Evolutionary conservation across 805 yeast genomes (phyloP).

Genomic region (Ogataea neopini): DNA sequence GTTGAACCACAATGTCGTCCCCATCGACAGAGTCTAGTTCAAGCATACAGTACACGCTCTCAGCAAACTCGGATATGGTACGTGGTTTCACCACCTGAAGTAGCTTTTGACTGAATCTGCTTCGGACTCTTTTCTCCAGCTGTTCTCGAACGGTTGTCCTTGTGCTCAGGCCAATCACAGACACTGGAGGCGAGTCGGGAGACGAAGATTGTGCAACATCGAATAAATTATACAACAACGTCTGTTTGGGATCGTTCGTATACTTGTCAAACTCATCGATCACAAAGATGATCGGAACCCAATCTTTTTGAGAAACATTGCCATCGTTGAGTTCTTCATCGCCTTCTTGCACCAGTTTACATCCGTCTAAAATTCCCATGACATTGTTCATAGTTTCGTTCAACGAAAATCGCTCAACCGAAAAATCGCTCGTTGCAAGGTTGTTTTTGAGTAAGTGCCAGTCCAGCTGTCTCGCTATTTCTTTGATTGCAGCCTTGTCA

Average conservation of each 20-base stretch:
- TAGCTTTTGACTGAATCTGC: slow-evolving; percentile 82
- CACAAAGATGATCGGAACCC: slow-evolving; percentile 67
- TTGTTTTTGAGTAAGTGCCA: slow-evolving; percentile 25
- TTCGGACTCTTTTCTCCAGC: slow-evolving; percentile 87
- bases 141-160: slow-evolving; percentile 75
- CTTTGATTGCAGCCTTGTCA: slow-evolving; percentile 78
- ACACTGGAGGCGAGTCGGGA: slow-evolving; percentile 56
- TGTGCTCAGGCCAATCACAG: slow-evolving; percentile 79
- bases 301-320: slow-evolving; percentile 23
- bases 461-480: slow-evolving; percentile 84
- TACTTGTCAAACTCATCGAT: slow-evolving; percentile 86
- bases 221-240: slow-evolving; percentile 81
- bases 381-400: slow-evolving; percentile 64
- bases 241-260: slow-evolving; percentile 72
- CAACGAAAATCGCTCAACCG: slow-evolving; percentile 22
- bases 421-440: slow-evolving; percentile 11
- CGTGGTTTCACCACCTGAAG: slow-evolving; percentile 57
- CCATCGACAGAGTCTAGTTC: slow-evolving; percentile 17
- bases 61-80: slow-evolving; percentile 50
- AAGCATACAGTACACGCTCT: slow-evolving; percentile 38
- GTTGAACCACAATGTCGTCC: background rate
- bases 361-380: slow-evolving; percentile 50
- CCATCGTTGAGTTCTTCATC: slow-evolving; percentile 9
- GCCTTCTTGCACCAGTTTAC: slow-evolving; percentile 17
- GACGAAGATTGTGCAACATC: slow-evolving; percentile 70